Conservation (phyloP, 2,329 filamentous ascomycete species). For the Pseudogymnoascus sp. region DNA sequence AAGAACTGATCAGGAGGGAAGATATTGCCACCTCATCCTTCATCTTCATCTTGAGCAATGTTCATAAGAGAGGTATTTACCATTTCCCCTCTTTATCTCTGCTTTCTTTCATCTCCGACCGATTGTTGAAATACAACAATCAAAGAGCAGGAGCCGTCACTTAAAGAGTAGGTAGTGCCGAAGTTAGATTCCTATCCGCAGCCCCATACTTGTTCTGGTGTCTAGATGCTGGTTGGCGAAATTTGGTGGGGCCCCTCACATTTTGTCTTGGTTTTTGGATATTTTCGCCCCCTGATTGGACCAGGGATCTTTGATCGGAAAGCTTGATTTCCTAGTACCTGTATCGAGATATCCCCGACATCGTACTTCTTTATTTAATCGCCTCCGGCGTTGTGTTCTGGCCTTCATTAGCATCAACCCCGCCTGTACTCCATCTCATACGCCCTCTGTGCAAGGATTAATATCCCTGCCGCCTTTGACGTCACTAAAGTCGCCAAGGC, state of each 20-base stretch:
- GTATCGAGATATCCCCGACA: neutral
- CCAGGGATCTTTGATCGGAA: neutral
- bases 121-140: neutral
- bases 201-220: neutral
- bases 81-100: neutral
- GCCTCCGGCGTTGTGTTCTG: neutral
- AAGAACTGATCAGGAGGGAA: neutral
- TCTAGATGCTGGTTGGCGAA: neutral
- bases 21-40: neutral
- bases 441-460: neutral
- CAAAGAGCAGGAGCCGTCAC: neutral
- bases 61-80: neutral
- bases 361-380: neutral
- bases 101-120: neutral
- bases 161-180: neutral
- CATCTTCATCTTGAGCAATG: neutral
- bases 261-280: neutral
- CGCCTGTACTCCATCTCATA: neutral
- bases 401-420: neutral
- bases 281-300: neutral
- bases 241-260: neutral
- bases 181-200: neutral
- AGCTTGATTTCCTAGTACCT: neutral
- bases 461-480: constrained; percentile 1
- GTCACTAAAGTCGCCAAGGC: neutral